Base-by-base conservation (phyloP, 139 green algal species). In the Chlamydomonas sphaeroides region DNA sequence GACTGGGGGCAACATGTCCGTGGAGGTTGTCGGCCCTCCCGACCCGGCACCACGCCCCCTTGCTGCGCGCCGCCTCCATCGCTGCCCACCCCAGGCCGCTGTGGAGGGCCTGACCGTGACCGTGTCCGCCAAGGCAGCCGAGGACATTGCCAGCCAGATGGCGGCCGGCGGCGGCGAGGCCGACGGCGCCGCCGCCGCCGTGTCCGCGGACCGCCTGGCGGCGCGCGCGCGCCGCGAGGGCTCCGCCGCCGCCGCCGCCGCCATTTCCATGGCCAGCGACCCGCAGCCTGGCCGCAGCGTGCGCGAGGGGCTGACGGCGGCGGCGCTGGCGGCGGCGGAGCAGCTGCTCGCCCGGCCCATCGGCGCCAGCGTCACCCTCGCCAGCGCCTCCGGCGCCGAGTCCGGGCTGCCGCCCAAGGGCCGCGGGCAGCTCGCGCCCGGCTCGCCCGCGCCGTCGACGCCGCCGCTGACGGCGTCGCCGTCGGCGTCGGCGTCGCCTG, bases 271-370 rank as follows among this genome's bases (percentile, higher is more conserved):
- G 21, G 56, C 57, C 56, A 68, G 39, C 56, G 72, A 80, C 28
- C 72, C 72, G 7, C 72, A 67, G 56, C 72, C 72, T 28, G 42
- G 36, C 10, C 56, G 56, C 48, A 80, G 56, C 10, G 56, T 80
- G 35, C 56, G 56, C 20, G 72, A 80, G 38, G 72, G 72, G 10
- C 56, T 80, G 56, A 41, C 56, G 56, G 72, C 72, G 26, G 72
- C 57, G 28, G 56, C 57, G 18, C 1, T 42, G 36, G 56, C 72
- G 30, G 30, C 72, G 56, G 72, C 72, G 35, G 66, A 39, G 35
- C 21, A 25, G 33, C 56, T 66, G 1, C 70, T 78, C 23, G 38
- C 70, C 32, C 70, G 51, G 28, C 70, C 70, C 35, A 51, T 67
- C 51, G 15, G 51, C 51, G 51, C 14, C 51, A 28, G 51, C 51